Conservation (phyloP, 2,329 filamentous ascomycete genomes). For the Xylariaceae sp. region DNA sequence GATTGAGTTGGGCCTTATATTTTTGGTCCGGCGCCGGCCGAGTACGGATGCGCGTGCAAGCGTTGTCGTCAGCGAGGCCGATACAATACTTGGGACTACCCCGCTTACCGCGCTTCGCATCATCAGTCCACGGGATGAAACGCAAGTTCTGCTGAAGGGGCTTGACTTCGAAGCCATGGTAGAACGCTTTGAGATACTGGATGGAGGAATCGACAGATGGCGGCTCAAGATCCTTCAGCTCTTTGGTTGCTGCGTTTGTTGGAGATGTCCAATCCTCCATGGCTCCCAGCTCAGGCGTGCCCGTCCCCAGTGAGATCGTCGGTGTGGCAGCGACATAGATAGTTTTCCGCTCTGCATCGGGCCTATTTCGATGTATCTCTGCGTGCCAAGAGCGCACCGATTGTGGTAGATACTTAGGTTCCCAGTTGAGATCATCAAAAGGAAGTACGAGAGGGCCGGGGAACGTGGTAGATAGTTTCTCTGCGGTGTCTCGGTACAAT, state of each 20-base stretch:
- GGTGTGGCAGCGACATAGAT: constrained; percentile 53
- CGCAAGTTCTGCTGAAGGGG: constrained; percentile 35
- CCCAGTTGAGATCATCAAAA: constrained; percentile 52
- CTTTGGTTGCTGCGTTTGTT: neutral
- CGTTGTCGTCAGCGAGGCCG: constrained; percentile 20
- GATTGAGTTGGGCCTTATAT: constrained; percentile 52
- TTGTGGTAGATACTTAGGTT: constrained; percentile 50
- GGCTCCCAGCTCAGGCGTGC: constrained; percentile 29
- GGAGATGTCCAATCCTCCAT: constrained; percentile 43
- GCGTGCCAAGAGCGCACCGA: constrained; percentile 48
- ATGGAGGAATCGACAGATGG: constrained; percentile 30
- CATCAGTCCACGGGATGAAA: constrained; percentile 47
- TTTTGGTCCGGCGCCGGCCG: constrained; percentile 44
- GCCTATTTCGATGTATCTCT: constrained; percentile 43
- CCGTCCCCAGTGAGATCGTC: too few species aligned
- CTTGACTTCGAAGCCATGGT: constrained; percentile 51
- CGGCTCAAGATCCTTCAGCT: constrained; percentile 5
- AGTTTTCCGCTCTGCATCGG: constrained; percentile 42
- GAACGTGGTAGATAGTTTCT: constrained; percentile 37
- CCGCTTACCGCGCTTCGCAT: constrained; percentile 11
- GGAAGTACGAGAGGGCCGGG: constrained; percentile 58
- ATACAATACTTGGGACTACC: constrained; percentile 6
- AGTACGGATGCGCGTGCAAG: constrained; percentile 47
- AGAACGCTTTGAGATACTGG: constrained; percentile 43
- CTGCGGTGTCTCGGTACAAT: constrained; percentile 16